These are phyloP conservation scores for Asparagopsis taxiformis DNA, from an alignment of 31 red algal species.

Conservation along the genomic window DNA sequence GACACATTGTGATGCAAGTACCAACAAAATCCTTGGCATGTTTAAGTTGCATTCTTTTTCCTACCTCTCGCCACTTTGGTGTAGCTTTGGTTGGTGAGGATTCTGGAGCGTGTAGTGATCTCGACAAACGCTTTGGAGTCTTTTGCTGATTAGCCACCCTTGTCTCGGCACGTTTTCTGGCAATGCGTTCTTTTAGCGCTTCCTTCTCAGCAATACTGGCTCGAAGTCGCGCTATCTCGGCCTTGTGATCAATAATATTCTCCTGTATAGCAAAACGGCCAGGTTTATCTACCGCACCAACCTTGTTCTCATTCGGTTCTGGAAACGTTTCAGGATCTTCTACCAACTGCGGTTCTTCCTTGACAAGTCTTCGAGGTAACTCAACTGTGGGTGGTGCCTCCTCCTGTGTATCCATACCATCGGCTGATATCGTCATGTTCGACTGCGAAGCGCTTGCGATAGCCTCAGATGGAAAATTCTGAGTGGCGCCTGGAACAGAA, in stretches of 20 bases:
- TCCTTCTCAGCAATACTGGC: slow-evolving; percentile 31
- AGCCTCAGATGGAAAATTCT: no score
- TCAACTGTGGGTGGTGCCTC: no score
- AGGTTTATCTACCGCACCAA: neutral
- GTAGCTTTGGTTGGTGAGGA: neutral
- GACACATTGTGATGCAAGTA: slow-evolving; percentile 89
- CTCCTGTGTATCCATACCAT: no score
- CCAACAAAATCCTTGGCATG: slow-evolving; percentile 67
- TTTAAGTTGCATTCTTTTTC: slow-evolving; percentile 36
- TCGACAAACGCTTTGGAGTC: neutral
- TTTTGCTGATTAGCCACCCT: slow-evolving; percentile 1
- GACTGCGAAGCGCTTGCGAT: no score
- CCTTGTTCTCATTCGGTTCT: neutral
- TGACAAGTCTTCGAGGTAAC: no score
- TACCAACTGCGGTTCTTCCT: no score
- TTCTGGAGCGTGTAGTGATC: neutral
- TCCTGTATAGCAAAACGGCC: neutral
- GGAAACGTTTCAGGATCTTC: no score
- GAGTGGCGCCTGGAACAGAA: no score
- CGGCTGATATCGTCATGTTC: no score
- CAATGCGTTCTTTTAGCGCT: slow-evolving; percentile 1
- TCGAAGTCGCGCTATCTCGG: slow-evolving; percentile 34
- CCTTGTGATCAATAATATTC: slow-evolving; percentile 1
- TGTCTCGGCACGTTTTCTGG: slow-evolving; percentile 1
- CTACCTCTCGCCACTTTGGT: neutral